These are phyloP conservation scores for Aspergillus diversus DNA, from an alignment of 495 filamentous ascomycete species.

Conservation along the genomic window DNA sequence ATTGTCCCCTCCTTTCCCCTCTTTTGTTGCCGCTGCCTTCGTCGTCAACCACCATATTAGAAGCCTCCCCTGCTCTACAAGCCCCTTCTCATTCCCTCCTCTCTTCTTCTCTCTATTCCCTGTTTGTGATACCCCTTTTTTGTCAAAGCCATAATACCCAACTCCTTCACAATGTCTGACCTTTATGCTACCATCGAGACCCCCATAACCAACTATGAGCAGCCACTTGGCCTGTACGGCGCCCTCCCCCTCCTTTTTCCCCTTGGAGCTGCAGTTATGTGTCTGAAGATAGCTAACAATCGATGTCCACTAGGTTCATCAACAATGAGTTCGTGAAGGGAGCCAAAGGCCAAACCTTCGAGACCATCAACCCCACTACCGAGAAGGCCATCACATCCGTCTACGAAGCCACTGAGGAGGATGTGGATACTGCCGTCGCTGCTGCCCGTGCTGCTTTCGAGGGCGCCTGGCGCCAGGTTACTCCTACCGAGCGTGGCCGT, in stretches of 20 bases:
- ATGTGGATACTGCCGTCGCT: slow-evolving; percentile 80
- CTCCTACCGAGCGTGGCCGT: slow-evolving; percentile 76
- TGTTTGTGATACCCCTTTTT: slow-evolving; percentile 26
- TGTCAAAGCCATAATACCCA: neutral
- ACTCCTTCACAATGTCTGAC: slow-evolving; percentile 36
- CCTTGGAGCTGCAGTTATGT: neutral
- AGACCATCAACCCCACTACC: slow-evolving; percentile 69
- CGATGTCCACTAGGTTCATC: slow-evolving; percentile 73
- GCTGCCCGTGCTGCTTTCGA: slow-evolving; percentile 91
- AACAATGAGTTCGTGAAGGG: slow-evolving; percentile 95
- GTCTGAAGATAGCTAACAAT: slow-evolving; percentile 14
- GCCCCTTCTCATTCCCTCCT: neutral
- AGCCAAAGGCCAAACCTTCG: slow-evolving; percentile 79
- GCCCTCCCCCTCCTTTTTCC: neutral
- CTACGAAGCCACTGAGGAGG: slow-evolving; percentile 89
- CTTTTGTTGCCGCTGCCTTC: neutral
- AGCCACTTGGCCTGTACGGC: slow-evolving; percentile 88
- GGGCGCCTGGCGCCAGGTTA: slow-evolving; percentile 71
- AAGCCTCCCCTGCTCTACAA: slow-evolving; percentile 3
- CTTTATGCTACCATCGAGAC: slow-evolving; percentile 47
- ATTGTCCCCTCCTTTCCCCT: slow-evolving; percentile 10
- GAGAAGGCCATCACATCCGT: slow-evolving; percentile 77
- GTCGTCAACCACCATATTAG: slow-evolving; percentile 4
- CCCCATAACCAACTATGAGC: slow-evolving; percentile 65
- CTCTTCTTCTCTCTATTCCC: slow-evolving; percentile 16